phyloP scores from a whole-genome alignment of 2,329 filamentous ascomycete species.

The Cephalotrichum gorgonifer region DNA sequence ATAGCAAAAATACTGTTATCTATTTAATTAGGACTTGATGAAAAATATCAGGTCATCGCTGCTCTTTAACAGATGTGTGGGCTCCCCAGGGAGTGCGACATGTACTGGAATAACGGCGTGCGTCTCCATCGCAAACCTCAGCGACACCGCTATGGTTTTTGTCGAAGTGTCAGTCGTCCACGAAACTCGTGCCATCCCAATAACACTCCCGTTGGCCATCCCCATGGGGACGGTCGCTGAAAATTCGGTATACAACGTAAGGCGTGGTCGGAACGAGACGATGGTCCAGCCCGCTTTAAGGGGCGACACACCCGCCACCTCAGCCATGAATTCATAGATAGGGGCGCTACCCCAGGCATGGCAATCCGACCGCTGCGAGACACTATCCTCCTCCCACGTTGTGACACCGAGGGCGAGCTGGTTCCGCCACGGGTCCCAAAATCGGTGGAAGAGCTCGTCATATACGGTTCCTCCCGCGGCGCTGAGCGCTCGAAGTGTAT shows the following conservation, averaged over 20 bases:
- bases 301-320: constrained; percentile 9
- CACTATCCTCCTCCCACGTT: constrained; percentile 12
- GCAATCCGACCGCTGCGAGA: constrained; percentile 11
- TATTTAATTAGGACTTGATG: too few species aligned
- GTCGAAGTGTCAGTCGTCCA: background rate
- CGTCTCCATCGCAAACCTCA: too few species aligned
- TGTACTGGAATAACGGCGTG: too few species aligned
- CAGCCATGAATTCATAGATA: constrained; percentile 12
- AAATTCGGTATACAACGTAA: background rate
- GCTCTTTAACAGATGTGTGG: too few species aligned
- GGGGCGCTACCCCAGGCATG: constrained; percentile 13
- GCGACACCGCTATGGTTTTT: too few species aligned
- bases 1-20: too few species aligned
- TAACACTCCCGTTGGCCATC: background rate
- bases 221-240: background rate
- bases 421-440: constrained; percentile 10
- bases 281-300: constrained; percentile 7
- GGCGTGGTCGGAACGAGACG: constrained; percentile 7
- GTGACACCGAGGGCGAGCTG: constrained; percentile 9
- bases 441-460: constrained; percentile 8
- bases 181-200: background rate
- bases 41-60: too few species aligned
- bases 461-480: constrained; percentile 4
- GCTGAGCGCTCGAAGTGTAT: constrained; percentile 9
- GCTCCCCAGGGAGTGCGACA: too few species aligned